Evolutionary conservation across 768 basidiomycete genomes (phyloP).

Genomic region (Boletus patriciae): DNA sequence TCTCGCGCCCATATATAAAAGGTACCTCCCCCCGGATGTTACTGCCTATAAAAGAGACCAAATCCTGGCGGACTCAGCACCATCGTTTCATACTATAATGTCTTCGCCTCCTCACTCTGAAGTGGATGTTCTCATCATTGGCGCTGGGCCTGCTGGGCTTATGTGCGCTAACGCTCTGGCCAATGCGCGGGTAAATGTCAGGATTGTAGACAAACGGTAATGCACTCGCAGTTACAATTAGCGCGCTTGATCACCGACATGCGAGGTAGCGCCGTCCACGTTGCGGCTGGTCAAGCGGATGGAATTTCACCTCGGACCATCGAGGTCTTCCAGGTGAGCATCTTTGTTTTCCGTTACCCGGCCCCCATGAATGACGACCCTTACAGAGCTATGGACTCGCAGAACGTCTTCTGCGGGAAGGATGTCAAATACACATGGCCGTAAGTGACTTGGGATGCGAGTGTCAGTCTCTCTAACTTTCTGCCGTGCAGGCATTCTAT

Average conservation of each 20-base stretch:
- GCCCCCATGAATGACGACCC: not conserved
- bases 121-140: slow-evolving; percentile 44
- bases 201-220: slow-evolving; percentile 43
- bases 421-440: slow-evolving; percentile 64
- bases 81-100: slow-evolving; percentile 9
- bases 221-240: not conserved
- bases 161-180: slow-evolving; percentile 45
- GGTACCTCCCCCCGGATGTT: not conserved
- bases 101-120: slow-evolving; percentile 21
- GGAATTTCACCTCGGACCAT: slow-evolving; percentile 28
- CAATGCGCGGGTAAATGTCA: slow-evolving; percentile 36
- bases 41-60: slow-evolving; percentile 4
- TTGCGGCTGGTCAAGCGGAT: slow-evolving; percentile 31
- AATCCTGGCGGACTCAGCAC: not conserved
- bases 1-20: slow-evolving; percentile 1
- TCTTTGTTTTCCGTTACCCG: not conserved
- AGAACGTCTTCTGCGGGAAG: slow-evolving; percentile 59
- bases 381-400: slow-evolving; percentile 72
- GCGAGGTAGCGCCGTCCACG: slow-evolving; percentile 11
- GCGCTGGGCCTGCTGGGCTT: slow-evolving; percentile 44
- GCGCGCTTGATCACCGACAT: not conserved
- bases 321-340: slow-evolving; percentile 47
- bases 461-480: not conserved
- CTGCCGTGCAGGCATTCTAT: slow-evolving; percentile 61
- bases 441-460: slow-evolving; percentile 38